Percentiles rank a stretch among this genome's conserved stretches.
Evolutionary conservation across 495 filamentous ascomycete species (phyloP).

Genomic region (Penicillium verhagenii): DNA sequence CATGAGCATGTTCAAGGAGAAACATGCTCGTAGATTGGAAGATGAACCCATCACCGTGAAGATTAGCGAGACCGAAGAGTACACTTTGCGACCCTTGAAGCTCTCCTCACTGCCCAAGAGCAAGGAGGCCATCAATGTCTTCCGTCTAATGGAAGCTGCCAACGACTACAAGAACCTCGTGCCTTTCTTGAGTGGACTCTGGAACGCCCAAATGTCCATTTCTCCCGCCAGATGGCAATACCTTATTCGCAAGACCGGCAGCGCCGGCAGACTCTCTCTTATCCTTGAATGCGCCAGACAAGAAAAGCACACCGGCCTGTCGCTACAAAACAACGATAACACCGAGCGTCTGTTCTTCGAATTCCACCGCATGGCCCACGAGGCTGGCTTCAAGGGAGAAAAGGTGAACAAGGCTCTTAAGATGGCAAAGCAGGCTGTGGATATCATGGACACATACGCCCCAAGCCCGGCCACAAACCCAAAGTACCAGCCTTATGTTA

Average conservation of each 20-base stretch:
- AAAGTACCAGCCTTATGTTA: slow-evolving; percentile 37
- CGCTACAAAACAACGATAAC: slow-evolving; percentile 38
- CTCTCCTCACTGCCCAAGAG: slow-evolving; percentile 33
- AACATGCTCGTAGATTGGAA: slow-evolving; percentile 50
- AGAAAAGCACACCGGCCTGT: slow-evolving; percentile 48
- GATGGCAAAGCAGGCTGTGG: slow-evolving; percentile 48
- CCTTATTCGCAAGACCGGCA: slow-evolving; percentile 40
- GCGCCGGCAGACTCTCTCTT: slow-evolving; percentile 38
- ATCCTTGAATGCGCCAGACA: slow-evolving; percentile 55
- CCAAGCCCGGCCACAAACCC: slow-evolving; percentile 24
- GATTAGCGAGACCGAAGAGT: slow-evolving; percentile 54
- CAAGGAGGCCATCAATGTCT: slow-evolving; percentile 29
- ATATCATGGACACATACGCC: slow-evolving; percentile 46
- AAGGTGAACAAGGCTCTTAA: slow-evolving; percentile 34
- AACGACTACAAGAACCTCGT: slow-evolving; percentile 63
- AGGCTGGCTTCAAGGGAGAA: slow-evolving; percentile 40
- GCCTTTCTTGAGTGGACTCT: slow-evolving; percentile 57
- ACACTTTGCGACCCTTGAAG: slow-evolving; percentile 53
- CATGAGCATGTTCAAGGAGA: slow-evolving; percentile 51
- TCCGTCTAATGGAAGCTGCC: slow-evolving; percentile 50
- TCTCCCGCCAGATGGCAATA: slow-evolving; percentile 27
- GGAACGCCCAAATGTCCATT: slow-evolving; percentile 39
- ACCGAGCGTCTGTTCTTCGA: slow-evolving; percentile 49
- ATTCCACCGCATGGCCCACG: slow-evolving; percentile 49
- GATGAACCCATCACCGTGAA: slow-evolving; percentile 60